Evolutionary conservation across 2,329 filamentous ascomycete genomes (phyloP).

Genomic region (Calonectria pseudoturangicola): DNA sequence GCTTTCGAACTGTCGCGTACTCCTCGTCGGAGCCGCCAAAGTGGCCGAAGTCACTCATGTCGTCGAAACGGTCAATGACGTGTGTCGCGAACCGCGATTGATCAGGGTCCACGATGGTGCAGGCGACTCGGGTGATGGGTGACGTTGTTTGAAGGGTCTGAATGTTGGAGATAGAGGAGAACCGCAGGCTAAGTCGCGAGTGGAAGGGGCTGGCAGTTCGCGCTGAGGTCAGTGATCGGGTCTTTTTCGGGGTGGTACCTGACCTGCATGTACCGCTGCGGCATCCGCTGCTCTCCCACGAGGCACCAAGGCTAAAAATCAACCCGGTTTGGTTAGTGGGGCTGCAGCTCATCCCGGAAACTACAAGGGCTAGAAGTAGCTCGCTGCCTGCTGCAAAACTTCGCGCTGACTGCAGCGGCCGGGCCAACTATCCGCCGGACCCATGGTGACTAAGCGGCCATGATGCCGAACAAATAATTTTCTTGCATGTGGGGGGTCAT

Average conservation of each 20-base stretch:
- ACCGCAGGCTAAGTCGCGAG: conserved; percentile 51
- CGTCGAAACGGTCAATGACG: conserved; percentile 41
- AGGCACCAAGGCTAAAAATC: conserved; percentile 26
- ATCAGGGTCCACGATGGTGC: conserved; percentile 22
- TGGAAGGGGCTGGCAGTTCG: conserved; percentile 54
- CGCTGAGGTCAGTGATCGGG: conserved; percentile 40
- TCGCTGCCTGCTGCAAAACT: conserved; percentile 32
- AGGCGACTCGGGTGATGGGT: conserved; percentile 27
- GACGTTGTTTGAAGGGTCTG: conserved; percentile 41
- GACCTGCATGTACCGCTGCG: conserved; percentile 40
- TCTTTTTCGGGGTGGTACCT: conserved; percentile 48
- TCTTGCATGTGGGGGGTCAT: conserved; percentile 38
- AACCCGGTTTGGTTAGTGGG: conserved; percentile 39
- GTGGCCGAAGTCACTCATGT: conserved; percentile 82
- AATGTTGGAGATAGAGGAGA: conserved; percentile 48
- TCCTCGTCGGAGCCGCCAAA: conserved; percentile 87
- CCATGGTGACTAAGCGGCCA: conserved; percentile 54
- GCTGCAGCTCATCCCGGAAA: conserved; percentile 37
- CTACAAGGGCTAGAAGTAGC: conserved; percentile 34
- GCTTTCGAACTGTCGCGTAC: conserved; percentile 86
- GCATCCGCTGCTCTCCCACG: conserved; percentile 40
- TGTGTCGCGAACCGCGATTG: conserved; percentile 44
- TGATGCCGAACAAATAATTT: conserved; percentile 47
- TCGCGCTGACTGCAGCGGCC: conserved; percentile 34
- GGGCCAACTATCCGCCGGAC: conserved; percentile 52